phyloP scores from a whole-genome alignment of 345 rosid genomes.

The Rhodomyrtus tomentosa region DNA sequence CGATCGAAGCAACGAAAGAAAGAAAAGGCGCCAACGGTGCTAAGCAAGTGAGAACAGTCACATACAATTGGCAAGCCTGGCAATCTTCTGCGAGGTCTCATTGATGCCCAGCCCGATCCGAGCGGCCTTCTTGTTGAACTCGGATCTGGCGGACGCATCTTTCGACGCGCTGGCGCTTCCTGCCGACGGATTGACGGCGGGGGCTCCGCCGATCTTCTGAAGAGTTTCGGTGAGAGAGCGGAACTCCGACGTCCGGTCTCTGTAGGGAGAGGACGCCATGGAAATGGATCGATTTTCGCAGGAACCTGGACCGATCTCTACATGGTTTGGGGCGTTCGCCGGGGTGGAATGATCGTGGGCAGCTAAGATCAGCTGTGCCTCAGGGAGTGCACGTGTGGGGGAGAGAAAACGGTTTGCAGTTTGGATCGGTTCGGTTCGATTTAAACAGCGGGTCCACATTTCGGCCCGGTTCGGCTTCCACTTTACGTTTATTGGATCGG shows the following conservation, averaged over 20 bases:
- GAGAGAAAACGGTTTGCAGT: not conserved
- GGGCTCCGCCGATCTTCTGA: conserved; percentile 50
- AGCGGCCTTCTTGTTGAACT: conserved; percentile 76
- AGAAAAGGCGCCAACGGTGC: not conserved
- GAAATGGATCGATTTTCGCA: not conserved
- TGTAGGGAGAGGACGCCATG: conserved; percentile 40
- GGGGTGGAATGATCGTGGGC: not conserved
- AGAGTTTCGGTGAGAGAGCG: conserved; percentile 55
- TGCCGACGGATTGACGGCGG: conserved; percentile 6
- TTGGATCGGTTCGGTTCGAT: not conserved
- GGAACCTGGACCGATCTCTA: not conserved
- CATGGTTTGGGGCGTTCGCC: not conserved
- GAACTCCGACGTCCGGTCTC: conserved; percentile 88
- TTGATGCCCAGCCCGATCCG: conserved; percentile 45
- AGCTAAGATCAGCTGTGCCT: not conserved
- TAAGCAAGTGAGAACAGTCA: not conserved
- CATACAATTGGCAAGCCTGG: conserved; percentile 62
- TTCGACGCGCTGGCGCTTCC: conserved; percentile 9
- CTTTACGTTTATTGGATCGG: not conserved
- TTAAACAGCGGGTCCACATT: not conserved
- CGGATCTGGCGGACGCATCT: conserved; percentile 49
- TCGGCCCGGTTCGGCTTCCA: not conserved
- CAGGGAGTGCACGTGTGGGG: not conserved
- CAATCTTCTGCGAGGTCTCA: conserved; percentile 67
- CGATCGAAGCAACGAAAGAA: not conserved